A percentile compares a stretch with the other conserved stretches of the same genome.
phyloP scores from a whole-genome alignment of 352 stramenopile genomes.

The Phytophthora brassicae region DNA sequence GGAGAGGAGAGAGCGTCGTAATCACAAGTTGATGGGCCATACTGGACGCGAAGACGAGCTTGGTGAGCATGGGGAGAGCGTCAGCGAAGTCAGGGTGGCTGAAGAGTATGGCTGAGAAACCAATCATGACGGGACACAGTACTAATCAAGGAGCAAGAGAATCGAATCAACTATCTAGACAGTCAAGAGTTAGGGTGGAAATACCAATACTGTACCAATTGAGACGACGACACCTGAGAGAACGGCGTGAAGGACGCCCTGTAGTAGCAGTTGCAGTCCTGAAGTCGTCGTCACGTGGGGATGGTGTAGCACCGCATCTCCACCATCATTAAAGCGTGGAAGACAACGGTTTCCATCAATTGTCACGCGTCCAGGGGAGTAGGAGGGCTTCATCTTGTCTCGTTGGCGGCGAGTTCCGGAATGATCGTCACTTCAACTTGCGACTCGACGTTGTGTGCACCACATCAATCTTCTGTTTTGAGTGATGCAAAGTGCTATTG shows the following conservation, averaged over 20 bases:
- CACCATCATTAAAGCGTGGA: conserved; percentile 39
- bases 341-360: conserved; percentile 35
- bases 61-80: conserved; percentile 71
- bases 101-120: conserved; percentile 96
- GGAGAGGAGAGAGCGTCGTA: conserved; percentile 86
- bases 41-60: conserved; percentile 94
- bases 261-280: conserved; percentile 23
- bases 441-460: neutral
- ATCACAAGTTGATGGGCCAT: conserved; percentile 95
- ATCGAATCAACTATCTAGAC: too few species aligned
- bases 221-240: conserved; percentile 90
- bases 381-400: conserved; percentile 43
- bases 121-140: conserved; percentile 66
- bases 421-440: conserved; percentile 1
- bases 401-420: neutral
- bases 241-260: conserved; percentile 56
- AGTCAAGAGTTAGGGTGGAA: too few species aligned
- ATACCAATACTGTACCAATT: conserved; percentile 47
- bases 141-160: too few species aligned
- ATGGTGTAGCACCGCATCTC: conserved; percentile 28
- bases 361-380: conserved; percentile 44
- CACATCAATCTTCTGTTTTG: conserved; percentile 10
- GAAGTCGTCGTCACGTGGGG: neutral
- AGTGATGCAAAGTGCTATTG: too few species aligned
- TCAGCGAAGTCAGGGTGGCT: conserved; percentile 56